phyloP scores from a whole-genome alignment of 2,329 filamentous ascomycete genomes.

The Mollisia scopiformis region DNA sequence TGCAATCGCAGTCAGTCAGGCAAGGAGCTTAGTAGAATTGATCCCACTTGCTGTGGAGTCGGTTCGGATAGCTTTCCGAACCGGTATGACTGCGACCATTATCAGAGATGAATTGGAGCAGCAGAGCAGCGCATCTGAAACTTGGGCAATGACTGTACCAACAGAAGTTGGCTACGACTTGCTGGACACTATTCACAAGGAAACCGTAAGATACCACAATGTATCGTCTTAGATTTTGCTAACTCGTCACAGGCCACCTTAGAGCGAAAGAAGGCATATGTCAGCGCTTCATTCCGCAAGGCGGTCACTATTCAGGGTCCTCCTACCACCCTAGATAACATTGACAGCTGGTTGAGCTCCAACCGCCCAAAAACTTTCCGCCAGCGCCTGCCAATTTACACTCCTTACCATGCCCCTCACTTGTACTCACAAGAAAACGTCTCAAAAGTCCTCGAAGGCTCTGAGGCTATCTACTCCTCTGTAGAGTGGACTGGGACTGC shows the following conservation, averaged over 20 bases:
- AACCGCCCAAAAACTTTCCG: neutral
- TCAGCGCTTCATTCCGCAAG: neutral
- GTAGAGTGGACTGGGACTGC: neutral
- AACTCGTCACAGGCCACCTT: neutral
- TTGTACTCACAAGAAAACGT: neutral
- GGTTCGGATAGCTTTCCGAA: neutral
- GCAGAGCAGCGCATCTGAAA: neutral
- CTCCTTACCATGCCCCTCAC: neutral
- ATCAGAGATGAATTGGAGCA: slow-evolving; percentile 2
- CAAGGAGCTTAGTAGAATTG: neutral
- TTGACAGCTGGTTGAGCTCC: neutral
- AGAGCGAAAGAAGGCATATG: neutral
- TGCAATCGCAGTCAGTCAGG: slow-evolving; percentile 1
- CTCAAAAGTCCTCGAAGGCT: neutral
- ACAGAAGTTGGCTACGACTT: neutral
- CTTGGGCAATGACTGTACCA: neutral
- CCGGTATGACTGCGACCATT: neutral
- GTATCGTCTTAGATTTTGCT: neutral
- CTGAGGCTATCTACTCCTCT: neutral
- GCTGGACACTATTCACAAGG: neutral
- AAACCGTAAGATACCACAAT: neutral
- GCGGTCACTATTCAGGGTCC: neutral
- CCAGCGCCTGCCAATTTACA: neutral
- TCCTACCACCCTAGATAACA: neutral
- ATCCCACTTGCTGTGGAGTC: neutral